These are phyloP conservation scores for Apiospora pterosperma DNA, from an alignment of 2,329 filamentous ascomycete species.

Conservation along the genomic window DNA sequence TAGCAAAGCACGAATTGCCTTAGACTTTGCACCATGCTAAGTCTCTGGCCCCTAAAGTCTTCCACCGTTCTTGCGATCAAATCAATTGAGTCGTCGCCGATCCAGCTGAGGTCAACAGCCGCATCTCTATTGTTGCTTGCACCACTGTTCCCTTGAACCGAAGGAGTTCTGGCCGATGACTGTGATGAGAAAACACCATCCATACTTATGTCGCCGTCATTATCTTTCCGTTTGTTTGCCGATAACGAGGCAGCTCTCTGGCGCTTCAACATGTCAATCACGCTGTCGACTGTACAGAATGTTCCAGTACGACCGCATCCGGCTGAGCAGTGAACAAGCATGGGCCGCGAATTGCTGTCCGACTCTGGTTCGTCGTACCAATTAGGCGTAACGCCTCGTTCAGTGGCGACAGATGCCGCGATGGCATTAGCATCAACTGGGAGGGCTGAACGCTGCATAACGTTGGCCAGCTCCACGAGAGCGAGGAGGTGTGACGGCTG, in stretches of 20 bases:
- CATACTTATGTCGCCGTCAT: slow-evolving; percentile 48
- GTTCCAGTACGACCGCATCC: slow-evolving; percentile 94
- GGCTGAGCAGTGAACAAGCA: slow-evolving; percentile 92
- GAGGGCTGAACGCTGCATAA: slow-evolving; percentile 60
- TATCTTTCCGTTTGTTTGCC: slow-evolving; percentile 22
- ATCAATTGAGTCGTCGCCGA: slow-evolving; percentile 69
- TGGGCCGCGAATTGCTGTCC: slow-evolving; percentile 55
- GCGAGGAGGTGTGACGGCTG: slow-evolving; percentile 83
- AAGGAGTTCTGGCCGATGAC: slow-evolving; percentile 17
- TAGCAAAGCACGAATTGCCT: slow-evolving; percentile 95
- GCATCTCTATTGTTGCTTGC: slow-evolving; percentile 3
- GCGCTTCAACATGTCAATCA: slow-evolving; percentile 95
- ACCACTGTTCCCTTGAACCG: slow-evolving; percentile 6
- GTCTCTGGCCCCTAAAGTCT: slow-evolving; percentile 80
- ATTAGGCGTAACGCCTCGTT: slow-evolving; percentile 32
- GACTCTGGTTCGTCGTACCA: slow-evolving; percentile 60
- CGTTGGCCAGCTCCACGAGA: slow-evolving; percentile 83
- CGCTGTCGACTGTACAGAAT: slow-evolving; percentile 94
- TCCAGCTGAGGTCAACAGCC: slow-evolving; percentile 55
- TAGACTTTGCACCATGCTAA: slow-evolving; percentile 96
- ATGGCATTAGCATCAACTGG: slow-evolving; percentile 42
- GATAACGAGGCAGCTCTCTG: slow-evolving; percentile 49
- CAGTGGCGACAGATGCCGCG: slow-evolving; percentile 24
- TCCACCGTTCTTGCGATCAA: slow-evolving; percentile 84
- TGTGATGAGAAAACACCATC: slow-evolving; percentile 25